phyloP scores from a whole-genome alignment of 805 yeast species.

The Priceomyces carsonii region DNA sequence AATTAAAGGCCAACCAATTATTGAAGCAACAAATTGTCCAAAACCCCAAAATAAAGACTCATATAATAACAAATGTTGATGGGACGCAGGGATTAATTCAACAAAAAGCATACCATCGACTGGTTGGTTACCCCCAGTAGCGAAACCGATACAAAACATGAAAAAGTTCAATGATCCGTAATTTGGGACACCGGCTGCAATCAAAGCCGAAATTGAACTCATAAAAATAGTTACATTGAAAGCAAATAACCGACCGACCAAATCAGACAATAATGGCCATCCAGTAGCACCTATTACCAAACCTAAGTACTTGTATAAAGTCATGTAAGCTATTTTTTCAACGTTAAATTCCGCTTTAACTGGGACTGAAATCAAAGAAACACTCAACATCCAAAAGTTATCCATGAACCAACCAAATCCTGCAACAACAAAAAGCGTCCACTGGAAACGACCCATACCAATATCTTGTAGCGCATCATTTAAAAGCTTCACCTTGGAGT shows the following conservation, averaged over 20 bases:
- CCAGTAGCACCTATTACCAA: conserved; percentile 12
- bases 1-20: conserved; percentile 52
- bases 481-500: conserved; percentile 7
- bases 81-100: conserved; percentile 13
- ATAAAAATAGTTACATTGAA: conserved; percentile 14
- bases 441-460: conserved; percentile 32
- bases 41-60: conserved; percentile 56
- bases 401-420: conserved; percentile 55
- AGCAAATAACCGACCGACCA: conserved; percentile 14
- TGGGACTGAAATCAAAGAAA: conserved; percentile 11
- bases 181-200: conserved; percentile 15
- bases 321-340: conserved; percentile 11
- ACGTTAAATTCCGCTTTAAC: conserved; percentile 9
- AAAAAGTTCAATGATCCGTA: conserved; percentile 13
- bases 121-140: conserved; percentile 17
- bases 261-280: conserved; percentile 15
- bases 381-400: conserved; percentile 13
- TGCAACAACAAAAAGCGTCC: conserved; percentile 43
- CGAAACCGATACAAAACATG: conserved; percentile 13
- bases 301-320: conserved; percentile 28
- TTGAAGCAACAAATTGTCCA: conserved; percentile 50
- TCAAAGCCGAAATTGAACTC: conserved; percentile 11
- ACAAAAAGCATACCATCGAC: conserved; percentile 14
- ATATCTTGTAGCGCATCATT: conserved; percentile 12
- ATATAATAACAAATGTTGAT: conserved; percentile 13